phyloP scores from a whole-genome alignment of 169 alveolate species.

The Amoebophrya sp. region DNA sequence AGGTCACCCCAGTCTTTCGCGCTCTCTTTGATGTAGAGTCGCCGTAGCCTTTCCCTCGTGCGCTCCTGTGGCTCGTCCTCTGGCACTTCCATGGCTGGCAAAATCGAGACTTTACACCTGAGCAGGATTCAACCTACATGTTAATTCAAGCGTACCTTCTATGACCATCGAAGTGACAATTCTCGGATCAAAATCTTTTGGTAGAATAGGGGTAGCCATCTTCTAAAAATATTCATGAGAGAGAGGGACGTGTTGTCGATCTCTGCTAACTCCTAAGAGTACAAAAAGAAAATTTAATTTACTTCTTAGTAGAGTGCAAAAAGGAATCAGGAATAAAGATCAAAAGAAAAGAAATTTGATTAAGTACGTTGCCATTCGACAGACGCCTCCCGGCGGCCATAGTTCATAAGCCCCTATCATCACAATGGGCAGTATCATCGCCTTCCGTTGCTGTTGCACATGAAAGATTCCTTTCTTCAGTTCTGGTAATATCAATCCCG shows the following conservation, averaged over 20 bases:
- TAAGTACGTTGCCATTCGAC: neutral
- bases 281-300: neutral
- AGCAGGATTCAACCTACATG: neutral
- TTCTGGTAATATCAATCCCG: neutral
- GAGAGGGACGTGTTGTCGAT: too few relatives aligned
- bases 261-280: too few relatives aligned
- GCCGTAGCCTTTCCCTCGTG: neutral
- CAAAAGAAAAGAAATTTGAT: too few relatives aligned
- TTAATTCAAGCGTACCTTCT: too few relatives aligned
- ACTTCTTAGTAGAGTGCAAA: neutral
- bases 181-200: too few relatives aligned
- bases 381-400: neutral
- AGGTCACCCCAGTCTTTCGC: neutral
- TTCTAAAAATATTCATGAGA: too few relatives aligned
- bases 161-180: too few relatives aligned
- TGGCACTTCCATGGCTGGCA: neutral
- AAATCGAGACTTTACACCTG: neutral
- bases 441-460: neutral
- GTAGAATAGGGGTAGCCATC: too few relatives aligned
- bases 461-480: neutral
- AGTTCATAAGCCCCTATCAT: neutral
- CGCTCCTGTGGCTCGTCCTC: neutral
- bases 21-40: neutral
- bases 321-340: too few relatives aligned
- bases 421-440: neutral